Conservation (phyloP, 768 basidiomycete species). For the Leccinum uliginosum region DNA sequence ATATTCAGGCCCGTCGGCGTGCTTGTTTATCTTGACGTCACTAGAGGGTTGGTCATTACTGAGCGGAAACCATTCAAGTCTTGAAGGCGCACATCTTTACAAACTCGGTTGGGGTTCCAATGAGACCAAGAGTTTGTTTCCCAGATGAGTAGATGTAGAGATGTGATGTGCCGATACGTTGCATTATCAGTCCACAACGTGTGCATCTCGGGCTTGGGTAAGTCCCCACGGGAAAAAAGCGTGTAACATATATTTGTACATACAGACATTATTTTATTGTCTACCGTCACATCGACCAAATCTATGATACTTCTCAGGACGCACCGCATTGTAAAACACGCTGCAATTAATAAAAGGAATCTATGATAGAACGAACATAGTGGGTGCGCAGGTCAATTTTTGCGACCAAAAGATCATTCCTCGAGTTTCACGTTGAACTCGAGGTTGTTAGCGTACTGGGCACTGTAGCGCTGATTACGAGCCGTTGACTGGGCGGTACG, state of each 20-base stretch:
- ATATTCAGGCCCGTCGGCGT: no score
- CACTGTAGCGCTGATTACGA: constrained; percentile 27
- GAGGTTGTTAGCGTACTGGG: constrained; percentile 3
- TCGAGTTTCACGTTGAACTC: not conserved
- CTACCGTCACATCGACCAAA: not conserved
- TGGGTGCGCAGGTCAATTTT: not conserved
- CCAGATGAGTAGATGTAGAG: not conserved
- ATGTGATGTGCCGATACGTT: not conserved
- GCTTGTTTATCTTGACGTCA: not conserved
- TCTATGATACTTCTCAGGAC: not conserved
- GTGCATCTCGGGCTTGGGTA: not conserved
- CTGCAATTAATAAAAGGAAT: constrained; percentile 1
- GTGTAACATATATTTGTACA: constrained; percentile 5
- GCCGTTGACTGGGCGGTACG: constrained; percentile 43
- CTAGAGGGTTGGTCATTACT: constrained; percentile 1
- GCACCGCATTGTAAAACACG: not conserved
- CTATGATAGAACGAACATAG: constrained; percentile 16
- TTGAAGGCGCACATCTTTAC: constrained; percentile 32
- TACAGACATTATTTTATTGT: not conserved
- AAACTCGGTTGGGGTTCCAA: constrained; percentile 39
- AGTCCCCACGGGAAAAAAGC: not conserved
- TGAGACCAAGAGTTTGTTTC: constrained; percentile 22
- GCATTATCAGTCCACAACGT: not conserved
- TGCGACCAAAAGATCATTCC: not conserved
- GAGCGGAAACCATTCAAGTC: constrained; percentile 31